A percentile compares a stretch with the other conserved stretches of the same genome.
These are phyloP conservation scores for Lactarius sanguifluus DNA, from an alignment of 768 basidiomycete genomes.

Conservation along the genomic window DNA sequence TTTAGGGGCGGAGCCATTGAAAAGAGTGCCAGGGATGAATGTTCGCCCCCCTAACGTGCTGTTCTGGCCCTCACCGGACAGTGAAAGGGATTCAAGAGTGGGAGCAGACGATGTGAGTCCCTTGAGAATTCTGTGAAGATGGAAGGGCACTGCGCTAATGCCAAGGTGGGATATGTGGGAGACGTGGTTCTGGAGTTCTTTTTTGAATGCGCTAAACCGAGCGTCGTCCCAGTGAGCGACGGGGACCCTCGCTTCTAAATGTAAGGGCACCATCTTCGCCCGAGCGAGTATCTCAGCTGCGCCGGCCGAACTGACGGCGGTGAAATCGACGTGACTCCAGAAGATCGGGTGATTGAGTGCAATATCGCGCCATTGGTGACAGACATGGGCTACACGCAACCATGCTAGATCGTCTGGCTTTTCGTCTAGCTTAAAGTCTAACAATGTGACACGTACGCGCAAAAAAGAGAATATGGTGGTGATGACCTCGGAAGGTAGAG, in stretches of 20 bases:
- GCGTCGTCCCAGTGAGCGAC: neutral
- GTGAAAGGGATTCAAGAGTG: no score
- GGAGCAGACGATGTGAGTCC: neutral
- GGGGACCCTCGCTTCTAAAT: neutral
- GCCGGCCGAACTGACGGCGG: neutral
- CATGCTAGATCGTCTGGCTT: neutral
- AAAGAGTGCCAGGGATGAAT: neutral
- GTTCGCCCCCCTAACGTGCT: no score
- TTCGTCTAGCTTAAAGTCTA: neutral
- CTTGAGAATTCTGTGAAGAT: no score
- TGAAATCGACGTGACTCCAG: no score
- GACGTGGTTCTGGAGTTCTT: no score
- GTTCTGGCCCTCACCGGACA: neutral
- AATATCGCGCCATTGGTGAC: no score
- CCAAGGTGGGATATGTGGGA: no score
- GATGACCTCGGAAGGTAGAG: no score
- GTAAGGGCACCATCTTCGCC: constrained; percentile 17
- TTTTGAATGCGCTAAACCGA: neutral
- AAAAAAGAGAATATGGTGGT: constrained; percentile 15
- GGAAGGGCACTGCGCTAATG: no score
- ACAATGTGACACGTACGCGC: neutral
- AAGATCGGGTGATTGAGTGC: no score
- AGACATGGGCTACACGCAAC: no score
- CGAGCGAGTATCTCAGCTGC: constrained; percentile 11
- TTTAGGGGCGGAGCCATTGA: no score